Conservation (phyloP, 352 stramenopile species). For the Globisporangium paddicum region DNA sequence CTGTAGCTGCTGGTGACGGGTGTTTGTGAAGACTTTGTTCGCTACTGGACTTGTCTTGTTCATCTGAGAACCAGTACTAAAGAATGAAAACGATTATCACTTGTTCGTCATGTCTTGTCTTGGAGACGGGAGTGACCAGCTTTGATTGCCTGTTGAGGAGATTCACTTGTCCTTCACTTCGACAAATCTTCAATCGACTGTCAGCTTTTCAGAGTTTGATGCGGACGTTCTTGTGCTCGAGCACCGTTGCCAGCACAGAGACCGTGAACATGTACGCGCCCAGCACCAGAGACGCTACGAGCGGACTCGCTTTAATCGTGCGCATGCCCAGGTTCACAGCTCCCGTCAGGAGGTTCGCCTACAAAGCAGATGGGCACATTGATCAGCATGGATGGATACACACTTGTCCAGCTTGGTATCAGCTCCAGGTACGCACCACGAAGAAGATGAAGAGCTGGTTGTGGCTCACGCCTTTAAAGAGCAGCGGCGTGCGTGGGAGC, state of each 20-base stretch:
- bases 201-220: constrained; percentile 82
- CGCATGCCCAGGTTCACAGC: constrained; percentile 77
- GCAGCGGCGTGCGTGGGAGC: constrained; percentile 49
- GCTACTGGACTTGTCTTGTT: too few relatives aligned
- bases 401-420: too few relatives aligned
- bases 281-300: constrained; percentile 39
- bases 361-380: background rate
- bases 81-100: too few relatives aligned
- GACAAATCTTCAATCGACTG: too few relatives aligned
- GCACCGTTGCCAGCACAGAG: constrained; percentile 42
- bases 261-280: constrained; percentile 62
- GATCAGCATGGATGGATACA: background rate
- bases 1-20: too few relatives aligned
- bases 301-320: constrained; percentile 59
- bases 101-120: too few relatives aligned
- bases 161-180: too few relatives aligned
- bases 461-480: constrained; percentile 71
- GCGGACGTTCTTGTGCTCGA: constrained; percentile 50
- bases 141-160: too few relatives aligned
- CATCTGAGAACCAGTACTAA: too few relatives aligned
- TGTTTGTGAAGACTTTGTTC: too few relatives aligned
- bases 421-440: constrained; percentile 58
- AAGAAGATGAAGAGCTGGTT: constrained; percentile 87
- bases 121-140: too few relatives aligned
- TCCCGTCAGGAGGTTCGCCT: constrained; percentile 79